Base-by-base conservation (phyloP, 495 filamentous ascomycete species). In the Xylaria telfairii region DNA sequence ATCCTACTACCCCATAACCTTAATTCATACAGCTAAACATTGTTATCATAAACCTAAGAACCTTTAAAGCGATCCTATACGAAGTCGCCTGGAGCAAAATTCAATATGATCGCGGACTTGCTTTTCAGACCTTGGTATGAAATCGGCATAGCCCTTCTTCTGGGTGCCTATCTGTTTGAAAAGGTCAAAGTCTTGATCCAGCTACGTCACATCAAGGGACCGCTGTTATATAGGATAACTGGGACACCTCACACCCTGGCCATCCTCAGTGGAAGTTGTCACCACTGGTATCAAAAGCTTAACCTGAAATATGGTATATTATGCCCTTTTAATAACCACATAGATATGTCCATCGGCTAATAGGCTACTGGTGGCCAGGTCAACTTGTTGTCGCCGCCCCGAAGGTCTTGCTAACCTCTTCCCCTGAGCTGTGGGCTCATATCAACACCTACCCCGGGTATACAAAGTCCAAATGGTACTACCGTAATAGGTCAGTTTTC, bases 391-490 rank as follows among this genome's bases (percentile, higher is more conserved):
- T 63, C 21, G 57, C 41, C 34, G 51, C 44, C 32, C 67, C 59
- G 15, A 44, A 6, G 1, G 37, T 54, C 15, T 4, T 69, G 4
- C 28, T 53, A 39, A 53, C 67, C 8, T 69, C 67, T n/a, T 47
- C 37, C 10, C 54, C 67, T 0, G 67, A 61, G 8, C n/a, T 69
- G 21, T 69, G 67, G 67, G 46, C 46, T 44, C 59, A 42, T 12
- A 39, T 24, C 1, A 64, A 69, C 34, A 69, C 41, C 73, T 69
- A 28, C 51, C 70, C n/a, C 7, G 68, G 68, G 3, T 82, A 82
- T 71, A 77, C 61, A 44, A 68, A 69, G 32, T 57, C 73, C 4
- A 56, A 72, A 1, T 82, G 80, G 76, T 83, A 75, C 62, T 75
- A 80, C 64, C 13, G 71, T 66, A 34, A 26, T 49, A n/a, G 3